Evolutionary conservation across 1,284 basidiomycete genomes (phyloP).

Genomic region (Ustilago loliicola): DNA sequence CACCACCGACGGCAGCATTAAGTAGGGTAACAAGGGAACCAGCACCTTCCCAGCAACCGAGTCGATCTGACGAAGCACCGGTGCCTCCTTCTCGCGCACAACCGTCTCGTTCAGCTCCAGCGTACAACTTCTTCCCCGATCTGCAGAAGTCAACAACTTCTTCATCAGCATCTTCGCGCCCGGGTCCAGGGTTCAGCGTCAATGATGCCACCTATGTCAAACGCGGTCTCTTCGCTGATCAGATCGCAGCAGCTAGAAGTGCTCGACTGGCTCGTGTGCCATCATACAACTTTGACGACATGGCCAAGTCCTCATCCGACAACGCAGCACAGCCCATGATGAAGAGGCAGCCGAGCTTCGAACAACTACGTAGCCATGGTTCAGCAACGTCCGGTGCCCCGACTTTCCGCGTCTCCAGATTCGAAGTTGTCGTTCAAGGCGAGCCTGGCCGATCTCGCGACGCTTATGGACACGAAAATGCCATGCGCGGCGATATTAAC

Average conservation of each 20-base stretch:
- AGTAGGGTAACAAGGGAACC: background rate
- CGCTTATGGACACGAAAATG: background rate
- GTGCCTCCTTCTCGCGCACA: conserved; percentile 4
- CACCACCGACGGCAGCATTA: conserved; percentile 9
- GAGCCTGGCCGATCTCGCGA: conserved; percentile 10
- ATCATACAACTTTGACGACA: conserved; percentile 34
- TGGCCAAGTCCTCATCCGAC: conserved; percentile 5
- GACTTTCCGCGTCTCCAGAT: conserved; percentile 27
- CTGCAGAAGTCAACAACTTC: conserved; percentile 12
- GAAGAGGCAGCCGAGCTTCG: conserved; percentile 34
- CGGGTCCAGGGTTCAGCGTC: conserved; percentile 17
- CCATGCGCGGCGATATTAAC: conserved; percentile 21
- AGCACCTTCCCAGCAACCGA: conserved; percentile 4
- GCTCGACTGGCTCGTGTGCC: conserved; percentile 39
- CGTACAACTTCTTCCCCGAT: conserved; percentile 43
- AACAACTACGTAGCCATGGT: conserved; percentile 21
- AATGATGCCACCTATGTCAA: conserved; percentile 41
- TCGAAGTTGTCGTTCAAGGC: conserved; percentile 21
- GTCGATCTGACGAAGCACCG: conserved; percentile 4
- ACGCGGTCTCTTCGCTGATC: conserved; percentile 40
- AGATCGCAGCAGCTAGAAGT: conserved; percentile 39
- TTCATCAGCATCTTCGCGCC: background rate
- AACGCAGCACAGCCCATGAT: background rate
- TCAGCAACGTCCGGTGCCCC: background rate
- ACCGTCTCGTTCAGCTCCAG: conserved; percentile 7